phyloP scores from a whole-genome alignment of 306 rosid species.

The Cicer arietinum region DNA sequence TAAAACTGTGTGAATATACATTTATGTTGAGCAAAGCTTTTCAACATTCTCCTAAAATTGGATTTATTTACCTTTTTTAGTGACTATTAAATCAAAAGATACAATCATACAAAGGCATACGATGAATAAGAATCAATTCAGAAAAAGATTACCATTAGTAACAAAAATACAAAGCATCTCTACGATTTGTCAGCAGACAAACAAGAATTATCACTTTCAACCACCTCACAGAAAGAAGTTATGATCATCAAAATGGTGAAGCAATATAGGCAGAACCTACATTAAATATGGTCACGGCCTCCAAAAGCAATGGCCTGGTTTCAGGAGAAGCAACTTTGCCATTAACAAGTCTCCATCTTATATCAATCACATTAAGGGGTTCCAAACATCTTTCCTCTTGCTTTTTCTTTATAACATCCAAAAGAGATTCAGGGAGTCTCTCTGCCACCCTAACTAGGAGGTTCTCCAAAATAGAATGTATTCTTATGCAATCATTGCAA shows the following conservation, averaged over 20 bases:
- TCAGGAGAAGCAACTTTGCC: constrained; percentile 90
- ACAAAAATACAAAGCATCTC: constrained; percentile 39
- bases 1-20: constrained; percentile 15
- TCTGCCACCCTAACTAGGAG: constrained; percentile 71
- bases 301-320: constrained; percentile 78
- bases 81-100: constrained; percentile 21
- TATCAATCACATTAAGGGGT: constrained; percentile 60
- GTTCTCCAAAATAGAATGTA: constrained; percentile 77
- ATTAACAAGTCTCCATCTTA: constrained; percentile 89
- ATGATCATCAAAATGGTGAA: not conserved
- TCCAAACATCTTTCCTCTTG: constrained; percentile 67
- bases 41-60: not conserved
- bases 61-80: not conserved
- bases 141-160: constrained; percentile 26
- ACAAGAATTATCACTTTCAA: constrained; percentile 29
- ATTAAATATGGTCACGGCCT: constrained; percentile 87
- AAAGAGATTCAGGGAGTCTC: constrained; percentile 74
- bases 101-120: constrained; percentile 27
- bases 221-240: constrained; percentile 18
- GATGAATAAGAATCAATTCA: constrained; percentile 36
- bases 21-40: constrained; percentile 34
- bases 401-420: constrained; percentile 75
- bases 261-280: constrained; percentile 54
- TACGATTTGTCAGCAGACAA: constrained; percentile 37
- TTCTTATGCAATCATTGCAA: constrained; percentile 75